These are phyloP conservation scores for Ophiocytium majus DNA, from an alignment of 352 stramenopile species.

Conservation along the genomic window DNA sequence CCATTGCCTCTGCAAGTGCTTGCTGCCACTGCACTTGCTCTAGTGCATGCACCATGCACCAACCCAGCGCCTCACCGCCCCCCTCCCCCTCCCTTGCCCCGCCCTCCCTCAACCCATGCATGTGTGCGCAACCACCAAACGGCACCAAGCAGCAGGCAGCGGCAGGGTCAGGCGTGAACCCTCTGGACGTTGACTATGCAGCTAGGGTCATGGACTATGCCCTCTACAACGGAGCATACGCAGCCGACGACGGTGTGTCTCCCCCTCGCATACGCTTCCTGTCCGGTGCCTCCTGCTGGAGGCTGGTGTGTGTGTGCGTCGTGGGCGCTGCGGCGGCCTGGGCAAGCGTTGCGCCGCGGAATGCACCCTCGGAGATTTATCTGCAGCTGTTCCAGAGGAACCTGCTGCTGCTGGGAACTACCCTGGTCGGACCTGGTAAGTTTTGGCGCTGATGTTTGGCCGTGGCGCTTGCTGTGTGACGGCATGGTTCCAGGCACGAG, in stretches of 20 bases:
- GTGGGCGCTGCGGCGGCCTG: background rate
- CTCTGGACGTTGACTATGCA: background rate
- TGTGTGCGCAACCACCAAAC: too few relatives aligned
- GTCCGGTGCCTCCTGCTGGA: background rate
- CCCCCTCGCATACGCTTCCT: constrained; percentile 4
- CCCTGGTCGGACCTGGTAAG: constrained; percentile 5
- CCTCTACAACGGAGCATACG: background rate
- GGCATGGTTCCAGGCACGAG: too few relatives aligned
- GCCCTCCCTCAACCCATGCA: too few relatives aligned
- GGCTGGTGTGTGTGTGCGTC: background rate
- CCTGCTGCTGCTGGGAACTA: constrained; percentile 7
- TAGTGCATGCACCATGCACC: too few relatives aligned
- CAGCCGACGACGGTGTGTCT: background rate
- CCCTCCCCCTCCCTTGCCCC: too few relatives aligned
- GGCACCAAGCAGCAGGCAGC: background rate
- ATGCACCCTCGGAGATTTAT: background rate
- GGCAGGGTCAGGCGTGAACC: background rate
- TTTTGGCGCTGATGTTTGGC: too few relatives aligned
- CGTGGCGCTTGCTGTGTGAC: too few relatives aligned
- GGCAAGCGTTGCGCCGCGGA: background rate
- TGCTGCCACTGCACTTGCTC: too few relatives aligned
- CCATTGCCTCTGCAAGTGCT: too few relatives aligned
- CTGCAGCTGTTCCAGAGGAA: constrained; percentile 26
- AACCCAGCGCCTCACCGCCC: too few relatives aligned
- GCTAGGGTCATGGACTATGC: background rate